Base-by-base conservation (phyloP, 2,329 filamentous ascomycete species). In the Colletotrichum australisinense region DNA sequence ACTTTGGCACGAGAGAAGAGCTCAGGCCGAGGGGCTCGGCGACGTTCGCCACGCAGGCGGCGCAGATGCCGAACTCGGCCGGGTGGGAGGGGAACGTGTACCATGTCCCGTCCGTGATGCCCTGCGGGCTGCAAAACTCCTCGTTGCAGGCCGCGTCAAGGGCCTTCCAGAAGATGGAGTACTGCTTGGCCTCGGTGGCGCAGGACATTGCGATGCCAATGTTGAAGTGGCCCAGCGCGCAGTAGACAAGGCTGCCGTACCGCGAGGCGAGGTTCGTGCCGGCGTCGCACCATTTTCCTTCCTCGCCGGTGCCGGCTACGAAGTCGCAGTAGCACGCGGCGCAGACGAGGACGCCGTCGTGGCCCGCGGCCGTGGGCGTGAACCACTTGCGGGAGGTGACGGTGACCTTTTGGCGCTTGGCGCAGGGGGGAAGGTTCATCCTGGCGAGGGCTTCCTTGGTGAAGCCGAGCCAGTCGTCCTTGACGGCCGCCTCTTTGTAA, bases 281-380 rank as follows among this genome's bases (percentile, higher is more conserved):
- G n/a, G 65, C 80, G 58, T 68, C 73, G 64, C 38, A 67, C 72
- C 69, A 81, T 63, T 74, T 78, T 35, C 63, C 57, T 16, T 79
- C 79, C 8, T 84, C 79, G 2, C 76, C 76, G 0, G 80, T 80
- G 49, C 76, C 77, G 35, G 78, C 65, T 24, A 85, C 77, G 22
- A 80, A 78, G 75, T 86, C 84, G 66, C 76, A 78, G 70, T 81
- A 84, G 72, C 84, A 86, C 1, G 81, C 78, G 6, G 75, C 76
- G 63, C 84, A 86, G 14, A 84, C 73, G 0, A 83, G 75, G 0
- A 84, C 73, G 3, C 76, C 77, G 0, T 60, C 56, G 0, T 78
- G 79, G 0, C 79, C 76, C 0, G 73, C 22, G 42, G 55, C 73
- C 19, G 42, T n/a, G 2, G 81, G 79, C 4, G 78, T 75, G 72